phyloP scores from a whole-genome alignment of 2,329 filamentous ascomycete genomes.

The Ophiosphaerella herpotricha region DNA sequence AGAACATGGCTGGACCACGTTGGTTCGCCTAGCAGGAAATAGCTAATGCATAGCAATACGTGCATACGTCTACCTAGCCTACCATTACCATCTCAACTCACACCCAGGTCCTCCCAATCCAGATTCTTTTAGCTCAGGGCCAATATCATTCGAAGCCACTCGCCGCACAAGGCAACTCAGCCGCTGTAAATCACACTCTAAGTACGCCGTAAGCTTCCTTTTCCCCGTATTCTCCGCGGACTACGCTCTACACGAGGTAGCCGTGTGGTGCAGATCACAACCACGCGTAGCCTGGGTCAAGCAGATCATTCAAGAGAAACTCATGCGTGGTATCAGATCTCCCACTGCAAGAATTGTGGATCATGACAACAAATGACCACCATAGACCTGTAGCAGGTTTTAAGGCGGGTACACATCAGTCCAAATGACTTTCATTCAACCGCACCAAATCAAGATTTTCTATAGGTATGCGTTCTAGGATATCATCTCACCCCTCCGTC shows the following conservation, averaged over 20 bases:
- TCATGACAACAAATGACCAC: too few relatives aligned
- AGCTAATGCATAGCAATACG: too few relatives aligned
- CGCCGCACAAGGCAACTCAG: slow-evolving; percentile 11
- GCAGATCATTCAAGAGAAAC: slow-evolving; percentile 9
- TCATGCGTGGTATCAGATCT: too few relatives aligned
- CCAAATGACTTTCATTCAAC: background rate
- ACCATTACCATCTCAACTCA: background rate
- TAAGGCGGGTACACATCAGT: too few relatives aligned
- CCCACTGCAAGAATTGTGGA: too few relatives aligned
- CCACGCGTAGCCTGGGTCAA: slow-evolving; percentile 3
- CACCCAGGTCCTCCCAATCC: background rate
- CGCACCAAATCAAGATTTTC: slow-evolving; percentile 1
- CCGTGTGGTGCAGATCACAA: slow-evolving; percentile 17
- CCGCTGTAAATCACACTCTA: slow-evolving; percentile 1
- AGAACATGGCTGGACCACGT: background rate
- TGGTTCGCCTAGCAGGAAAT: background rate
- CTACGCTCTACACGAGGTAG: background rate
- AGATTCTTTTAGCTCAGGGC: slow-evolving; percentile 13
- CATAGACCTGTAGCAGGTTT: too few relatives aligned
- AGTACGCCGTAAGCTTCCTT: background rate
- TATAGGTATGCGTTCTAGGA: slow-evolving; percentile 3
- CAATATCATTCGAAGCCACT: background rate
- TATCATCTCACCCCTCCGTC: slow-evolving; percentile 2
- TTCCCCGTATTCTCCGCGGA: slow-evolving; percentile 13
- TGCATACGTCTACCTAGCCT: background rate